Percentiles rank a stretch among this genome's conserved stretches.
Evolutionary conservation across 2,329 filamentous ascomycete species (phyloP).

Genomic region (Talaromyces sp.): DNA sequence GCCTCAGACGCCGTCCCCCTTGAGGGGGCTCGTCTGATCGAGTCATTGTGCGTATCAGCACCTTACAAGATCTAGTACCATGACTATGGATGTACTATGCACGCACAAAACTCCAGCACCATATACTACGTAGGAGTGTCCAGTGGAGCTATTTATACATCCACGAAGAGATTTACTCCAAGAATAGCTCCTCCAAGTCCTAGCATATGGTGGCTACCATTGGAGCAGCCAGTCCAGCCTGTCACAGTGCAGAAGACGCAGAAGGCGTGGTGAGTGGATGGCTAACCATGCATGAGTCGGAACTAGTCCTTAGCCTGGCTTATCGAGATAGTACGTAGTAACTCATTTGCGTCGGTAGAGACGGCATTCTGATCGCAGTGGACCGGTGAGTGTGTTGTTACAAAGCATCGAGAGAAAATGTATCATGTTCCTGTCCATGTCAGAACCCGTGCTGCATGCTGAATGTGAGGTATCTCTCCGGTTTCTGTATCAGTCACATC

Average conservation of each 20-base stretch:
- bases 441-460: neutral
- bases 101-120: neutral
- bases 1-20: neutral
- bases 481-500: constrained; percentile 2
- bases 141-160: neutral
- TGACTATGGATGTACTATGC: neutral
- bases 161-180: neutral
- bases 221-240: neutral
- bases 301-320: neutral
- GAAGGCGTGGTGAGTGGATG: constrained; percentile 3
- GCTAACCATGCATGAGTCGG: neutral
- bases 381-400: neutral
- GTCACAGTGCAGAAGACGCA: neutral
- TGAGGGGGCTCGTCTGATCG: neutral
- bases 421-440: neutral
- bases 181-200: neutral
- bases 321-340: neutral
- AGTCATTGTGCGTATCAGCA: neutral
- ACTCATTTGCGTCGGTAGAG: neutral
- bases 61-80: neutral
- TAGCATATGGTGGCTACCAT: neutral
- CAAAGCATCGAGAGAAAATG: neutral
- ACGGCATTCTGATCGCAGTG: neutral
- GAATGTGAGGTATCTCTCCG: neutral
- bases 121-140: neutral